A percentile compares a stretch with the other conserved stretches of the same genome.
Evolutionary conservation across 495 filamentous ascomycete species (phyloP).

Genomic region (Penicillium cosmopolitanum): DNA sequence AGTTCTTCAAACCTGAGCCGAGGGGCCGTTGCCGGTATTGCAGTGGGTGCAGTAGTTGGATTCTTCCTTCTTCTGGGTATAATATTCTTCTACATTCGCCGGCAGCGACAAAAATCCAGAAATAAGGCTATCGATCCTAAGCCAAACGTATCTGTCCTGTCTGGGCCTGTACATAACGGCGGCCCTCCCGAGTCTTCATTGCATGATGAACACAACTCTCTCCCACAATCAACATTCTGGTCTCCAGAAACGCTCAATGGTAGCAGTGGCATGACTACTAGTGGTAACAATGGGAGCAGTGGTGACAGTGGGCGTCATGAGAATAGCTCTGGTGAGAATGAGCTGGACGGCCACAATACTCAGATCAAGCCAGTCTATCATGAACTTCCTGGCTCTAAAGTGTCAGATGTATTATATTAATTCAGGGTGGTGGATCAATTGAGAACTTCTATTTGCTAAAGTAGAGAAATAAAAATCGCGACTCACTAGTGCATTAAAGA

Average conservation of each 20-base stretch:
- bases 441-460: too few species aligned
- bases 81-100: slow-evolving; percentile 21
- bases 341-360: slow-evolving; percentile 20
- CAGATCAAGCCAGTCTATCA: slow-evolving; percentile 25
- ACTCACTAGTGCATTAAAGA: too few species aligned
- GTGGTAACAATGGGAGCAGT: slow-evolving; percentile 16
- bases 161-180: slow-evolving; percentile 21
- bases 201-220: slow-evolving; percentile 4
- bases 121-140: slow-evolving; percentile 17
- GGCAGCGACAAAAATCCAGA: slow-evolving; percentile 22
- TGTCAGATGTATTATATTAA: not conserved
- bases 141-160: slow-evolving; percentile 19
- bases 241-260: slow-evolving; percentile 21
- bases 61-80: slow-evolving; percentile 20
- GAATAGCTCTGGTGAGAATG: slow-evolving; percentile 16
- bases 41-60: slow-evolving; percentile 24
- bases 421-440: too few species aligned
- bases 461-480: too few species aligned
- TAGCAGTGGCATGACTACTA: slow-evolving; percentile 4
- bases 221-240: slow-evolving; percentile 14
- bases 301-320: slow-evolving; percentile 9
- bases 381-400: slow-evolving; percentile 8
- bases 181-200: slow-evolving; percentile 9
- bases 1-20: slow-evolving; percentile 32
- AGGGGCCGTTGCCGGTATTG: slow-evolving; percentile 31